Percentiles rank a stretch among this genome's conserved stretches.
Evolutionary conservation across 2,329 filamentous ascomycete genomes (phyloP).

Genomic region (Fusarium acutatum): DNA sequence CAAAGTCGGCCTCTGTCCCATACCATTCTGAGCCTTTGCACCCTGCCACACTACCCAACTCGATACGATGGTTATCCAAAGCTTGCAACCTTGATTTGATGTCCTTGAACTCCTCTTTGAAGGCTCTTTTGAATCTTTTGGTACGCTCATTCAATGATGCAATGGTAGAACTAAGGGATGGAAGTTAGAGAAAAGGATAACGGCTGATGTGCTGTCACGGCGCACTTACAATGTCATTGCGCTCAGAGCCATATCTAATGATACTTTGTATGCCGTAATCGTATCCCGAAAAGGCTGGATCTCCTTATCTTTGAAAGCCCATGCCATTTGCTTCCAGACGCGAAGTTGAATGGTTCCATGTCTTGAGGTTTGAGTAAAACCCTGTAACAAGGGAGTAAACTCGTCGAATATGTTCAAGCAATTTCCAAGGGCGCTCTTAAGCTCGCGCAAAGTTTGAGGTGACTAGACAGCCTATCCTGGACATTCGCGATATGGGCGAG

Average conservation of each 20-base stretch:
- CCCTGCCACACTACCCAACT: background rate
- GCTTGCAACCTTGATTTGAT: background rate
- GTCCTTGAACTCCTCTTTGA: background rate
- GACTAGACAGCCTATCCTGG: background rate
- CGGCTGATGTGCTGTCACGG: background rate
- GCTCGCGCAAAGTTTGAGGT: fast-evolving
- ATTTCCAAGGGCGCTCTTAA: background rate
- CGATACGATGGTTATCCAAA: background rate
- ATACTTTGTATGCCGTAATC: background rate
- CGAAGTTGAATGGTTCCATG: background rate
- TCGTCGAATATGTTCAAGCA: background rate
- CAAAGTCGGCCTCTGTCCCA: background rate
- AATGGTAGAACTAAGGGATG: background rate
- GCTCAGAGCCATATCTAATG: fast-evolving
- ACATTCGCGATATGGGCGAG: fast-evolving
- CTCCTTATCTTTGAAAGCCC: background rate
- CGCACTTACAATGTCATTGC: background rate
- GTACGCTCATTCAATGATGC: background rate
- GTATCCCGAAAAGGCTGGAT: background rate
- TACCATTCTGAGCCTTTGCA: background rate
- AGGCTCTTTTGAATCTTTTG: background rate
- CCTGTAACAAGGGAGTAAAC: background rate
- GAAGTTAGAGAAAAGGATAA: background rate
- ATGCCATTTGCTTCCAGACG: background rate
- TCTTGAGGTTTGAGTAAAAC: background rate